Base-by-base conservation (phyloP, 2,329 filamentous ascomycete species). In the Sodiomyces alkalinus region DNA sequence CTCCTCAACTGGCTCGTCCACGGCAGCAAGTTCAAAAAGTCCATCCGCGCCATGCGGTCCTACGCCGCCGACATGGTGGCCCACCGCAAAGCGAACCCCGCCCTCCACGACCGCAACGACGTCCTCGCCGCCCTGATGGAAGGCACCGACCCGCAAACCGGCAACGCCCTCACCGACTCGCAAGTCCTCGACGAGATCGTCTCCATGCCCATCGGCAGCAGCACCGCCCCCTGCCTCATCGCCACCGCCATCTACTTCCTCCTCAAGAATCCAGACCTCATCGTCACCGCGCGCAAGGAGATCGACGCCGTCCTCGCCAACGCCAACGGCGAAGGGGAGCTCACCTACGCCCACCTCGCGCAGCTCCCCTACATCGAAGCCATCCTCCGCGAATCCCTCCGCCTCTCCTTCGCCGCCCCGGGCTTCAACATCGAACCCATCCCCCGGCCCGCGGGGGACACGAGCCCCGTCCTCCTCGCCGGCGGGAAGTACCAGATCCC, bases 151-250 rank as follows among this genome's bases (percentile, higher is more conserved):
- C 64, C 69, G 1, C 60, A 74, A 41, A 78, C 74, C 0, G 70
- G 68, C 17, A 55, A 61, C 33, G 51, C 50, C 3, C 55, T 81
- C 37, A 62, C 52, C 4, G 65, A 78, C 4, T 63, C 64, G 7
- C 66, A 68, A 33, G 62, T 79, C 27, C 60, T 76, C 26, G 71
- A 79, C 46, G 75, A 81, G 45, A 71, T 81, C 38, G 67, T 79
- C 29, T 65, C 66, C 3, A 77, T 80, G 56, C 63, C 77, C 22
- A 72, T 73, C 28, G 68, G 64, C 4, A 62, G 55, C 45, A 60
- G 54, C 42, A 66, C 62, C 0, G 56, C 60, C 4, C 60, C 60
- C 2, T 60, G 56, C 33, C 49, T 54, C 40, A 42, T 64, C 34
- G 53, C 48, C 35, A 54, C 49, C 6, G 49, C 53, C 7, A 60